A percentile compares a stretch with the other conserved stretches of the same genome.
These are phyloP conservation scores for Taiozyma sp. DNA, from an alignment of 1,139 yeast species.

Conservation along the genomic window DNA sequence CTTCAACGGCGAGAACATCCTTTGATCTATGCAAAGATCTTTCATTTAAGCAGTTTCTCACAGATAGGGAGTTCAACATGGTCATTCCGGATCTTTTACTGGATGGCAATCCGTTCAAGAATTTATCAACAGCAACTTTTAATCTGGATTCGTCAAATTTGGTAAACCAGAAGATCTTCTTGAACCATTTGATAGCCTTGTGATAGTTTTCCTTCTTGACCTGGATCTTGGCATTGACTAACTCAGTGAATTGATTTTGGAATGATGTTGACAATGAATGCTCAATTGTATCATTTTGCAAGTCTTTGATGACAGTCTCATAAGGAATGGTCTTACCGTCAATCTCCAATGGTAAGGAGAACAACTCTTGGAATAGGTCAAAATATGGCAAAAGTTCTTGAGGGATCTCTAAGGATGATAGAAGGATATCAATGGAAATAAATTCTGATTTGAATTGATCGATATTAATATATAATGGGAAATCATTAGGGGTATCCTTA, in stretches of 20 bases:
- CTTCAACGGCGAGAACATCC: slow-evolving; percentile 62
- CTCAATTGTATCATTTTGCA: slow-evolving; percentile 71
- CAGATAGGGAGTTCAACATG: slow-evolving; percentile 61
- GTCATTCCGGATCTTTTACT: slow-evolving; percentile 72
- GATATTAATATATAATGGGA: slow-evolving; percentile 70
- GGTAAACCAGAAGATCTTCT: slow-evolving; percentile 55
- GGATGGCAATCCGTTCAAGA: slow-evolving; percentile 72
- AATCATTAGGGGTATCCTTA: slow-evolving; percentile 36
- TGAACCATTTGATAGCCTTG: slow-evolving; percentile 72
- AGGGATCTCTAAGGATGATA: slow-evolving; percentile 61
- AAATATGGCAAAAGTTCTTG: slow-evolving; percentile 57
- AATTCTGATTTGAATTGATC: slow-evolving; percentile 81
- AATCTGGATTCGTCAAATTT: slow-evolving; percentile 72
- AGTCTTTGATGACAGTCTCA: slow-evolving; percentile 66
- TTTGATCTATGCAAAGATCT: slow-evolving; percentile 63
- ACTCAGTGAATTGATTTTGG: slow-evolving; percentile 58
- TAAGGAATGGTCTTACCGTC: slow-evolving; percentile 56
- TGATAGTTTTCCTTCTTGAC: slow-evolving; percentile 58
- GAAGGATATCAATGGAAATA: slow-evolving; percentile 59
- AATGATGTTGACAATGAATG: slow-evolving; percentile 51
- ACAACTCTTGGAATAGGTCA: slow-evolving; percentile 59
- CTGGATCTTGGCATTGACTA: slow-evolving; percentile 54
- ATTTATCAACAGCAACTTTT: slow-evolving; percentile 64
- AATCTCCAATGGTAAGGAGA: slow-evolving; percentile 65
- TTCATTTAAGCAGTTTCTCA: slow-evolving; percentile 46